A percentile compares a stretch with the other conserved stretches of the same genome.
Conservation (phyloP, 805 yeast species). For the Cyberlindnera nakhonratchasimensis region DNA sequence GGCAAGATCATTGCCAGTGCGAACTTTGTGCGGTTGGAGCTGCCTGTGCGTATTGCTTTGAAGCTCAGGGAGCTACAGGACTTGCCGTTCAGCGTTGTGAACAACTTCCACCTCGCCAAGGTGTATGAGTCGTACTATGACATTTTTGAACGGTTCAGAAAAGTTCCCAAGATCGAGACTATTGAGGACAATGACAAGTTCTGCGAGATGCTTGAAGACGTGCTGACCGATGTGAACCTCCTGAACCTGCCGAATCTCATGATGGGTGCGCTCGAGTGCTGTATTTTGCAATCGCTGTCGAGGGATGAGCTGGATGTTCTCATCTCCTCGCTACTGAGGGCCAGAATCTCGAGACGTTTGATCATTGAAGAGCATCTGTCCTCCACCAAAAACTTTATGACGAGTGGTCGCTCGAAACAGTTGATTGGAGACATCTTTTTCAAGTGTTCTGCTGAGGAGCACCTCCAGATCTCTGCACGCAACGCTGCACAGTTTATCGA, state of each 20-base stretch:
- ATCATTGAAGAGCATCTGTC: constrained; percentile 90
- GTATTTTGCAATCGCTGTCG: constrained; percentile 55
- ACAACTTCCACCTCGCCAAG: constrained; percentile 80
- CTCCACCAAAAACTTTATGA: constrained; percentile 60
- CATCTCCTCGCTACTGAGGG: constrained; percentile 73
- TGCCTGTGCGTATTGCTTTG: constrained; percentile 80
- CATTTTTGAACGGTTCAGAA: constrained; percentile 82
- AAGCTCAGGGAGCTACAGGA: constrained; percentile 75
- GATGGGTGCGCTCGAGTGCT: constrained; percentile 88
- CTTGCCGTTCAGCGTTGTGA: constrained; percentile 78
- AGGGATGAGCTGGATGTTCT: constrained; percentile 64
- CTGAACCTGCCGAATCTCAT: constrained; percentile 81
- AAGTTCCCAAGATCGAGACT: constrained; percentile 61
- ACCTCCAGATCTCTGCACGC: constrained; percentile 53
- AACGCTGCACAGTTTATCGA: constrained; percentile 49
- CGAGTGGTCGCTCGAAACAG: constrained; percentile 43
- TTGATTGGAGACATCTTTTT: constrained; percentile 77
- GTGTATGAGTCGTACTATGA: constrained; percentile 87
- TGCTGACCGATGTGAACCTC: constrained; percentile 73
- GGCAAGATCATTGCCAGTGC: constrained; percentile 81
- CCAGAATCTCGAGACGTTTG: constrained; percentile 85
- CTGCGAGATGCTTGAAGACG: constrained; percentile 56
- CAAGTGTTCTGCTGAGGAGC: constrained; percentile 69
- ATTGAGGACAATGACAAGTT: constrained; percentile 74
- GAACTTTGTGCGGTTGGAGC: constrained; percentile 80